phyloP scores from a whole-genome alignment of 345 rosid species.

The Microthlaspi erraticum region DNA sequence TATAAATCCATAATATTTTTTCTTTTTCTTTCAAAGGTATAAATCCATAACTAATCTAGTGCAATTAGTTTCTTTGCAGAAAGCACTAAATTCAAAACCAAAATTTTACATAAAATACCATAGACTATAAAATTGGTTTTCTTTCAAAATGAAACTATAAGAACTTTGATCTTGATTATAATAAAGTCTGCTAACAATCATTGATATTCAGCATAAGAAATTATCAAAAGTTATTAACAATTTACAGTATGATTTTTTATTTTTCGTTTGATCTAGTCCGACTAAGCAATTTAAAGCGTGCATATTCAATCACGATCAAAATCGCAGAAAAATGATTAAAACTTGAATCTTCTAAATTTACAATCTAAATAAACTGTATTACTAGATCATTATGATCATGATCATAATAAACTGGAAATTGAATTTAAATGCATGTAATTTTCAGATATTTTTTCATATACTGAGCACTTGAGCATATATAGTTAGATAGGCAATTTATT shows the following conservation, averaged over 20 bases:
- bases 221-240: not conserved
- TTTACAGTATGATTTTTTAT: not conserved
- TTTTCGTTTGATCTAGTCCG: too few relatives aligned
- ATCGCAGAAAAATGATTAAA: too few relatives aligned
- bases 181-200: not conserved
- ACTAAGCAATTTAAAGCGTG: not conserved
- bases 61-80: too few relatives aligned
- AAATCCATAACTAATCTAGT: too few relatives aligned
- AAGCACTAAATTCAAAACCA: not conserved
- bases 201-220: not conserved
- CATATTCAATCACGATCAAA: not conserved
- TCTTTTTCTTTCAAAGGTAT: too few relatives aligned
- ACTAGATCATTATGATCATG: not conserved
- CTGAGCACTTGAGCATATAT: slow-evolving; percentile 2
- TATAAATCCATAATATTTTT: not conserved
- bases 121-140: not conserved
- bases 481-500: not conserved
- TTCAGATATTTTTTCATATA: not conserved
- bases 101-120: not conserved
- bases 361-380: too few relatives aligned
- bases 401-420: not conserved
- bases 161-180: not conserved
- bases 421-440: not conserved
- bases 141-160: too few relatives aligned
- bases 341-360: too few relatives aligned